Base-by-base conservation (phyloP, 2,329 filamentous ascomycete species). In the Stagonosporopsis tanaceti region DNA sequence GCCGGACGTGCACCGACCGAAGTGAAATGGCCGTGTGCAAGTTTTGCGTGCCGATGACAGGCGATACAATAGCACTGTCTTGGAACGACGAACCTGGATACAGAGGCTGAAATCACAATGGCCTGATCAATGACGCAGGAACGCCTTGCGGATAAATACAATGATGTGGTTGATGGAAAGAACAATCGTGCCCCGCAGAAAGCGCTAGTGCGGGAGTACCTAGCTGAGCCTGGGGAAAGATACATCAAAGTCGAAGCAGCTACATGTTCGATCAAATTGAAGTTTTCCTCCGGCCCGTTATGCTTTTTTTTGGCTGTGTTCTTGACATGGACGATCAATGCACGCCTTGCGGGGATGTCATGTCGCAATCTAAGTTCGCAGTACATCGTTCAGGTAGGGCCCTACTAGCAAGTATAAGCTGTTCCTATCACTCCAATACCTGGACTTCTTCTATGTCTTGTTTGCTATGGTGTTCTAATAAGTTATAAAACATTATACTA, bases 141-240 rank as follows among this genome's bases (percentile, higher is more conserved):
- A 12, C 38, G 17, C 25, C 8, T 44, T 24, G 50, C 32, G 30
- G 35, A 24, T 15, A 7, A 20, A 14, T 38, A 34, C n/a, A 3
- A 35, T 27, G 22, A 27, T 46, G 41, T 37, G 39, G 53, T 55
- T 50, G 52, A 45, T 48, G 39, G 46, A 45, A 48, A 25, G 30
- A 27, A 25, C 28, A 46, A 22, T 6, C 28, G 20, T 47, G 45
- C 9, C 54, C 44, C 42, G 44, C 42, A 38, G 25, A 37, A 15
- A 9, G 41, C 22, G 7, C 34, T 53, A 53, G 54, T 45, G 48
- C 48, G 45, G 50, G 54, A 54, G 51, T 48, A 57, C 48, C 54
- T 41, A 24, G 45, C 25, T 53, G 39, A 48, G 17, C 47, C 8
- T 3, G 14, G 30, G n/a, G 11, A 32, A 47, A 25, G 37, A 30